Percentiles rank a stretch among this genome's conserved stretches.
Evolutionary conservation across 1,139 yeast genomes (phyloP).

Genomic region (Taphrina wiesneri): DNA sequence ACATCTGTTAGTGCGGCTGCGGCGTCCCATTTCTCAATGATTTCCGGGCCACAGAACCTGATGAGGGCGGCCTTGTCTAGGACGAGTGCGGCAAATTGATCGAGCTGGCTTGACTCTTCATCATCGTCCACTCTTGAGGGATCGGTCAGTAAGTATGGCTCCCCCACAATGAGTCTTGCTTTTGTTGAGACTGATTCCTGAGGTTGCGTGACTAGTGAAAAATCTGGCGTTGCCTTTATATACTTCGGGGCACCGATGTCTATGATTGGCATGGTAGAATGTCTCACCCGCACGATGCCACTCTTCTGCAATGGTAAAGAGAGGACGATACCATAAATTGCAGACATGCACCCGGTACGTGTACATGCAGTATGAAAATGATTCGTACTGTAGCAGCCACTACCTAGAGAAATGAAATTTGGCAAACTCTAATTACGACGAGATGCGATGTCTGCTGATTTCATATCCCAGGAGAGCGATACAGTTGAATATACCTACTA

Average conservation of each 20-base stretch:
- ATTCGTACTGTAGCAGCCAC: background rate
- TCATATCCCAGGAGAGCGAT: background rate
- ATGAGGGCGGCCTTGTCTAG: conserved; percentile 11
- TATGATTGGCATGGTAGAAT: conserved; percentile 14
- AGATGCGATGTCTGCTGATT: background rate
- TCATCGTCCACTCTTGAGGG: background rate
- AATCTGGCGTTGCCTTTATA: conserved; percentile 5
- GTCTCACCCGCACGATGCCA: no score
- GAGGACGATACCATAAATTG: no score
- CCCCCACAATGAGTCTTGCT: conserved; percentile 2
- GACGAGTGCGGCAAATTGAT: background rate
- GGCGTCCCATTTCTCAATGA: conserved; percentile 3
- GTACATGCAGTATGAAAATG: no score
- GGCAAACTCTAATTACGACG: background rate
- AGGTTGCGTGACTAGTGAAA: conserved; percentile 1
- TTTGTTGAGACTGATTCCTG: background rate
- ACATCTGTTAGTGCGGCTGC: background rate
- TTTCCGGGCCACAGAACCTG: background rate
- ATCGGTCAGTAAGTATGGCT: conserved; percentile 18
- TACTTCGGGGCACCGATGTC: conserved; percentile 12
- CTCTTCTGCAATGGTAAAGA: no score
- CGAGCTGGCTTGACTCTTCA: conserved; percentile 1
- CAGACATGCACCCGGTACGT: no score
- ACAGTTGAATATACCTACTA: no score
- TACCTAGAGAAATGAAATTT: background rate